Evolutionary conservation across 257 asterid species (phyloP).

Genomic region (Solanum virginianum): DNA sequence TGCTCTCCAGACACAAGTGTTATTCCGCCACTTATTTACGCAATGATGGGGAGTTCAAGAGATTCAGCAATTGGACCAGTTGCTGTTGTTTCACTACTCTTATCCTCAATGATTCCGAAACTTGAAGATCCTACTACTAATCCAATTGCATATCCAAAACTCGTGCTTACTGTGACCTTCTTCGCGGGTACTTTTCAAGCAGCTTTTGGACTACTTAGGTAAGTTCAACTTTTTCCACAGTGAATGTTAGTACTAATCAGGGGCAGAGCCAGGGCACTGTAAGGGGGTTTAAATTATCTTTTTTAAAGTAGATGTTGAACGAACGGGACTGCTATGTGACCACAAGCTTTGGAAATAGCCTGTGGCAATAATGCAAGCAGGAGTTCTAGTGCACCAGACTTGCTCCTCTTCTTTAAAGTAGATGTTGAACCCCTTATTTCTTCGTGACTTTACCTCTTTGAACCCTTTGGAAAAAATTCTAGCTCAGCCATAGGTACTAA

Average conservation of each 20-base stretch:
- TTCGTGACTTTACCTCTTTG: not conserved
- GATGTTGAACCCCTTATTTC: not conserved
- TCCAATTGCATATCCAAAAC: slow-evolving; percentile 39
- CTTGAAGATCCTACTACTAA: slow-evolving; percentile 19
- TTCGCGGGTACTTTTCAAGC: slow-evolving; percentile 55
- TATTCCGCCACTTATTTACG: slow-evolving; percentile 30
- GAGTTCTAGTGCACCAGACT: too few relatives aligned
- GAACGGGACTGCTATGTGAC: too few relatives aligned
- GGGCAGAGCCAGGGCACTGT: not conserved
- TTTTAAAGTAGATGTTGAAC: not conserved
- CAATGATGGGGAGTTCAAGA: slow-evolving; percentile 31
- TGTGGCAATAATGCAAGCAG: too few relatives aligned
- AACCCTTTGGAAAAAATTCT: not conserved
- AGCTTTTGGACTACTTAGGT: slow-evolving; percentile 58
- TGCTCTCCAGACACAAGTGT: slow-evolving; percentile 21
- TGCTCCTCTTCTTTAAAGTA: not conserved
- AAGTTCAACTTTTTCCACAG: not conserved
- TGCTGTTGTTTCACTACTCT: slow-evolving; percentile 30
- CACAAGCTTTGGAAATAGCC: too few relatives aligned
- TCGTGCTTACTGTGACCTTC: slow-evolving; percentile 64
- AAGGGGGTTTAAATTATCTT: too few relatives aligned
- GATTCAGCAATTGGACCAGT: slow-evolving; percentile 39
- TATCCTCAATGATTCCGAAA: slow-evolving; percentile 21
- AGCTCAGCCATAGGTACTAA: not conserved
- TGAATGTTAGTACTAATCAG: too few relatives aligned